Percentiles rank a stretch among this genome's conserved stretches.
These are phyloP conservation scores for Schwanniomyces yamadae DNA, from an alignment of 805 yeast genomes.

Conservation along the genomic window DNA sequence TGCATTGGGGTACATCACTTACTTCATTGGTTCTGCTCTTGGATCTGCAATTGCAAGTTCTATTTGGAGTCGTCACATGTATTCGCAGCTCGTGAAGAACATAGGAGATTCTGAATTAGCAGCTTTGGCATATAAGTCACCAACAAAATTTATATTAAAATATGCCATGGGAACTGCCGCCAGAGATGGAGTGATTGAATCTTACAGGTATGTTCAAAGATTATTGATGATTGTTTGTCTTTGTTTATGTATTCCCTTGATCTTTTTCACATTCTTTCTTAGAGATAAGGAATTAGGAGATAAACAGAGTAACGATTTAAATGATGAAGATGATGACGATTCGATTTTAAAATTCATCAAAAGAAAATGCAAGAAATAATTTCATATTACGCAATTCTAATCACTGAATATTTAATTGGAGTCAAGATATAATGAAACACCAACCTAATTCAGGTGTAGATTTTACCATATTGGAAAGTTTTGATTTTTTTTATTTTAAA, in stretches of 20 bases:
- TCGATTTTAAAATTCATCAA: neutral
- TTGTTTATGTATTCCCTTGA: conserved; percentile 8
- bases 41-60: conserved; percentile 10
- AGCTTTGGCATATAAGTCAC: conserved; percentile 2
- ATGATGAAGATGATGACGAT: neutral
- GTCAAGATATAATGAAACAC: no score
- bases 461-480: no score
- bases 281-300: conserved; percentile 45
- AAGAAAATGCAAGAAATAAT: no score
- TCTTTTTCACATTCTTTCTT: conserved; percentile 43
- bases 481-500: no score
- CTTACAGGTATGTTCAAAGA: conserved; percentile 57
- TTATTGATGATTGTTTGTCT: conserved; percentile 50
- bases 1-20: conserved; percentile 12
- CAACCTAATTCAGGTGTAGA: no score
- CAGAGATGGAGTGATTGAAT: conserved; percentile 51
- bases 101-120: neutral
- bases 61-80: conserved; percentile 4
- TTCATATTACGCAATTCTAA: no score
- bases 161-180: conserved; percentile 60
- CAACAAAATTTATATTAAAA: conserved; percentile 43
- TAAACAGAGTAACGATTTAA: neutral
- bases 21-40: conserved; percentile 17
- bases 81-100: neutral
- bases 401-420: no score